Percentiles rank a stretch among this genome's conserved stretches.
phyloP scores from a whole-genome alignment of 441 rosid genomes.

The Bocquillonia castaneifolia region DNA sequence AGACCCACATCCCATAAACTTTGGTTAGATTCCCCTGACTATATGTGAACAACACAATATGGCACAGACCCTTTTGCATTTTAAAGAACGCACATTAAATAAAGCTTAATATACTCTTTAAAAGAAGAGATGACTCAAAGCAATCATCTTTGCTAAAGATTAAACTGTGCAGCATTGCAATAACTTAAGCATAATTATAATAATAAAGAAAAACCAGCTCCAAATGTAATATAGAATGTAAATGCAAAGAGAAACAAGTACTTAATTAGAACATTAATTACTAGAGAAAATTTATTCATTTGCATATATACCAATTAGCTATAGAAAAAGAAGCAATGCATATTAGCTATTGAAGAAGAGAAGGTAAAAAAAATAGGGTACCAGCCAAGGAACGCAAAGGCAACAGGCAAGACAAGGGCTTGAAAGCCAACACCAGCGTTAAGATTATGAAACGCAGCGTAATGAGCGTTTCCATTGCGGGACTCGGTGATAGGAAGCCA shows the following conservation, averaged over 20 bases:
- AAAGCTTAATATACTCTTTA: neutral
- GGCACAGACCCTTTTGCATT: neutral
- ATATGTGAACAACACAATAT: conserved; percentile 1
- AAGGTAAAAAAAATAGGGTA: conserved; percentile 15
- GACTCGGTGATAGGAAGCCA: conserved; percentile 98
- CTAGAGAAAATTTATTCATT: neutral
- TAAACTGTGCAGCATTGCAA: neutral
- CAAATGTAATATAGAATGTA: no score
- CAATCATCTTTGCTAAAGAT: neutral
- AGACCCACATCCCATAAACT: conserved; percentile 27
- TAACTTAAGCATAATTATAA: neutral
- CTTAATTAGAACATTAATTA: no score
- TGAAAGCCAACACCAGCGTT: conserved; percentile 95
- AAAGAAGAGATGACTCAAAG: neutral
- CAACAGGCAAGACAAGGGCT: conserved; percentile 88
- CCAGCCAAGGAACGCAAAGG: conserved; percentile 97
- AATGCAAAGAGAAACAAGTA: no score
- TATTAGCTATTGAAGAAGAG: neutral
- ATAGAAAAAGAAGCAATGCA: neutral
- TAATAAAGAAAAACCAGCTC: neutral
- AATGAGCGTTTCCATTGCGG: conserved; percentile 89
- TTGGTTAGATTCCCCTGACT: conserved; percentile 18
- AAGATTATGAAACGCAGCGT: conserved; percentile 92
- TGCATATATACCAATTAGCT: neutral
- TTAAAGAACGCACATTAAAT: neutral